A percentile compares a stretch with the other conserved stretches of the same genome.
phyloP scores from a whole-genome alignment of 73 alveolate species.

The Paraurostyla sp. region DNA sequence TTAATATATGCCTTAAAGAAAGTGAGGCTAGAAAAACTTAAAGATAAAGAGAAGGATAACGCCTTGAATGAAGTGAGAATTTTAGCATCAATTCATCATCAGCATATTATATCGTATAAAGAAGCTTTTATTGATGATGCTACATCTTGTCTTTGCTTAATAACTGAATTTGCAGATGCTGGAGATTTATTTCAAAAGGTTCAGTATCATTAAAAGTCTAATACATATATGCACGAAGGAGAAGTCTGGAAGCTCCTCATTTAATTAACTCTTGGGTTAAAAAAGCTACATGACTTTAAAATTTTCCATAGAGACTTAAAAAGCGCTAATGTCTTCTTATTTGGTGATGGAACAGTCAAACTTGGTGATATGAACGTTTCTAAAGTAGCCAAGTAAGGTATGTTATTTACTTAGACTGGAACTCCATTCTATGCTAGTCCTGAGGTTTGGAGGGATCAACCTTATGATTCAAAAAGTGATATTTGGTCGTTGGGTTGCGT shows the following conservation, averaged over 20 bases:
- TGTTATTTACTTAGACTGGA: conserved; percentile 91
- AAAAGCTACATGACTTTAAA: conserved; percentile 86
- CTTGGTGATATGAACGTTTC: conserved; percentile 93
- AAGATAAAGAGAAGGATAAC: conserved; percentile 64
- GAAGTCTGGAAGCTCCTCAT: conserved; percentile 89
- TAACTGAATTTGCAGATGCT: conserved; percentile 82
- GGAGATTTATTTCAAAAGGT: conserved; percentile 69
- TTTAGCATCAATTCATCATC: conserved; percentile 61
- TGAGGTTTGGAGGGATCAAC: conserved; percentile 73
- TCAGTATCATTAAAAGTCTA: not conserved
- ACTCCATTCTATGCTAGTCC: conserved; percentile 76
- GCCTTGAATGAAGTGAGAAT: conserved; percentile 73
- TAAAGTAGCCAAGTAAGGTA: conserved; percentile 83
- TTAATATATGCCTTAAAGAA: conserved; percentile 59
- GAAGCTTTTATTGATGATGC: conserved; percentile 71
- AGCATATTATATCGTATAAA: conserved; percentile 58
- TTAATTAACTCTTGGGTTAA: conserved; percentile 85
- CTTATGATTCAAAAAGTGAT: conserved; percentile 66
- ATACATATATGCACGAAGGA: conserved; percentile 72
- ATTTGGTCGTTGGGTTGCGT: conserved; percentile 77
- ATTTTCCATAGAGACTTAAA: conserved; percentile 90
- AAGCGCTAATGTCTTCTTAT: conserved; percentile 88
- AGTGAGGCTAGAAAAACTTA: conserved; percentile 49
- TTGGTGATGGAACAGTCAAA: conserved; percentile 83
- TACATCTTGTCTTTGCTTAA: conserved; percentile 56